Conservation (phyloP, 306 rosid genomes). For the Lagenaria siceraria region DNA sequence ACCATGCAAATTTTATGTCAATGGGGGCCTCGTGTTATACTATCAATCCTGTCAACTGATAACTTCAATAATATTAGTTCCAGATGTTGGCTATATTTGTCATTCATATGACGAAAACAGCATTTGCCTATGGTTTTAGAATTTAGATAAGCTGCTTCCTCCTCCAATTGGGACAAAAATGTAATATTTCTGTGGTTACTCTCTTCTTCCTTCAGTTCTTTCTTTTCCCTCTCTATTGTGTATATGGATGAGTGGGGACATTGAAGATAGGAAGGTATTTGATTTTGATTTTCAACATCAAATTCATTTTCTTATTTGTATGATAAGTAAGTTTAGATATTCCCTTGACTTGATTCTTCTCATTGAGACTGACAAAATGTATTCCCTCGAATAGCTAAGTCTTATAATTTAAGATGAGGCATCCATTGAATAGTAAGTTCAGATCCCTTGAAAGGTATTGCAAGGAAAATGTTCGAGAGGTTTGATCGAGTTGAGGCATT, state of each 20-base stretch:
- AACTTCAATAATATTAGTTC: background rate
- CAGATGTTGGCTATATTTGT: background rate
- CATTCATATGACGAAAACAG: background rate
- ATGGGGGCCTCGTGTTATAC: background rate
- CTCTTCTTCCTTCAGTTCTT: background rate
- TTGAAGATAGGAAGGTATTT: background rate
- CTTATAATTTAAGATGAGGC: background rate
- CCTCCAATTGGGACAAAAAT: background rate
- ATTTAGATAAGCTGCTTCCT: background rate
- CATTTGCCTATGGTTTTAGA: background rate
- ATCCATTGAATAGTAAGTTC: too few relatives aligned
- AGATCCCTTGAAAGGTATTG: too few relatives aligned
- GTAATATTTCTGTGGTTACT: background rate
- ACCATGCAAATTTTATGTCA: background rate
- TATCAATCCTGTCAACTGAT: background rate
- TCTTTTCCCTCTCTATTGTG: background rate
- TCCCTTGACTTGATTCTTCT: background rate
- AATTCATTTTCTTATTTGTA: background rate
- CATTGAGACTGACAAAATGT: background rate
- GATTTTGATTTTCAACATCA: background rate
- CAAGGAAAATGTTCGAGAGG: too few relatives aligned
- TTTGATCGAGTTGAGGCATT: too few relatives aligned
- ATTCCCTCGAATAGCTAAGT: background rate
- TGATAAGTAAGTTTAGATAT: background rate
- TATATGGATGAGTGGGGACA: background rate